Conservation (phyloP, 2,329 filamentous ascomycete species). For the Talaromyces sp. region DNA sequence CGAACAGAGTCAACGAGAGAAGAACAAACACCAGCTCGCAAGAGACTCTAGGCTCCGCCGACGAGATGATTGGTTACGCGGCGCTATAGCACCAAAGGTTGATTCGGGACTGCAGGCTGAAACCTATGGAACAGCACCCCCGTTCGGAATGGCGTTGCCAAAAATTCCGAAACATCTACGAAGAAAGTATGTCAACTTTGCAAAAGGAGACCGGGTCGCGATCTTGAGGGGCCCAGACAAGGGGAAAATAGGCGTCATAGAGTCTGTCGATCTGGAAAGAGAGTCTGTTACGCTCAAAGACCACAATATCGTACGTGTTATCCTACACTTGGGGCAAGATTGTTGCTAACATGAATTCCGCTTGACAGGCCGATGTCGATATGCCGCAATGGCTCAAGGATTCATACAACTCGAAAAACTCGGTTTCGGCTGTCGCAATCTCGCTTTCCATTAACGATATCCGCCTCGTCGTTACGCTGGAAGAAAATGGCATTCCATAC, state of each 20-base stretch:
- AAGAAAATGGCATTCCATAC: slow-evolving; percentile 59
- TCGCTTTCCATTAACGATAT: slow-evolving; percentile 66
- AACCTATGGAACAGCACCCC: slow-evolving; percentile 55
- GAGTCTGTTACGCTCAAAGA: slow-evolving; percentile 60
- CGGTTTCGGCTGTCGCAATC: slow-evolving; percentile 47
- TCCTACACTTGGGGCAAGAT: background rate
- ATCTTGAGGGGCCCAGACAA: slow-evolving; percentile 71
- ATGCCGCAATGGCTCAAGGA: slow-evolving; percentile 34
- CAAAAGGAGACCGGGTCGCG: slow-evolving; percentile 73
- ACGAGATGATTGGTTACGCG: slow-evolving; percentile 73
- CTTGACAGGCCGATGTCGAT: slow-evolving; percentile 36
- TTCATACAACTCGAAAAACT: slow-evolving; percentile 34
- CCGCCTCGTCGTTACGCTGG: slow-evolving; percentile 74
- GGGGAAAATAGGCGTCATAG: slow-evolving; percentile 76
- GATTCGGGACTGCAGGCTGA: slow-evolving; percentile 59
- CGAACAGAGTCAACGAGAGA: slow-evolving; percentile 27
- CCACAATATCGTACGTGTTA: slow-evolving; percentile 54
- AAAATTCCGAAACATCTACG: slow-evolving; percentile 36
- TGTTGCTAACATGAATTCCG: background rate
- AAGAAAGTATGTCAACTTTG: slow-evolving; percentile 56
- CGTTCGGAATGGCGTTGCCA: slow-evolving; percentile 31
- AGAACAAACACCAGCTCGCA: slow-evolving; percentile 35
- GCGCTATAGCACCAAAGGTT: slow-evolving; percentile 70
- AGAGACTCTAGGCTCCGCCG: slow-evolving; percentile 52
- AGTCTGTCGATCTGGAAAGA: slow-evolving; percentile 48